Evolutionary conservation across 2,329 filamentous ascomycete species (phyloP).

Genomic region (Fusarium globosum): DNA sequence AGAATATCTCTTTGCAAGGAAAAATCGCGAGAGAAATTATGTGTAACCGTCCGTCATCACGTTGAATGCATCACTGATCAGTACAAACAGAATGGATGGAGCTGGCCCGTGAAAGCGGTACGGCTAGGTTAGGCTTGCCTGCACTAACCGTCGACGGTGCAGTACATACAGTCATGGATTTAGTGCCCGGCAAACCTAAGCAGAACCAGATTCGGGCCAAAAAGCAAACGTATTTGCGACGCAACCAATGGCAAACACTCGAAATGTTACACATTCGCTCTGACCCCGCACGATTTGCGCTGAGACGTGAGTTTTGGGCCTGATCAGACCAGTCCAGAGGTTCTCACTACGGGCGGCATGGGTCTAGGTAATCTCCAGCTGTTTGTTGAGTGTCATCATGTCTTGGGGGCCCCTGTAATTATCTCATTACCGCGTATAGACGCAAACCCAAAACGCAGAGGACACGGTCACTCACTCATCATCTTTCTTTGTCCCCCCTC

Average conservation of each 20-base stretch:
- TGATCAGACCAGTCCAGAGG: neutral
- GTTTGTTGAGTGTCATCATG: neutral
- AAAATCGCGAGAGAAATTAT: neutral
- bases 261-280: constrained; percentile 8
- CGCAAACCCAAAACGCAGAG: neutral
- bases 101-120: neutral
- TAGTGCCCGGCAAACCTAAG: neutral
- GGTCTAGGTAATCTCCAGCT: neutral
- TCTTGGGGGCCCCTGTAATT: neutral
- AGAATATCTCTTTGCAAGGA: neutral
- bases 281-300: constrained; percentile 13
- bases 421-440: neutral
- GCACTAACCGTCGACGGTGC: neutral
- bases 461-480: neutral
- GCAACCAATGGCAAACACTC: neutral
- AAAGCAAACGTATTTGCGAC: neutral
- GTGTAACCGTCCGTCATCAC: neutral
- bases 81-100: neutral
- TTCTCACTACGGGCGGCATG: neutral
- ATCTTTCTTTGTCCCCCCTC: neutral
- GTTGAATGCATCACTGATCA: neutral
- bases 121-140: neutral
- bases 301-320: neutral
- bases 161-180: neutral
- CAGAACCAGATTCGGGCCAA: neutral